Percentiles rank a stretch among this genome's conserved stretches.
Conservation (phyloP, 2,329 filamentous ascomycete species). For the Falciphora oryzae region DNA sequence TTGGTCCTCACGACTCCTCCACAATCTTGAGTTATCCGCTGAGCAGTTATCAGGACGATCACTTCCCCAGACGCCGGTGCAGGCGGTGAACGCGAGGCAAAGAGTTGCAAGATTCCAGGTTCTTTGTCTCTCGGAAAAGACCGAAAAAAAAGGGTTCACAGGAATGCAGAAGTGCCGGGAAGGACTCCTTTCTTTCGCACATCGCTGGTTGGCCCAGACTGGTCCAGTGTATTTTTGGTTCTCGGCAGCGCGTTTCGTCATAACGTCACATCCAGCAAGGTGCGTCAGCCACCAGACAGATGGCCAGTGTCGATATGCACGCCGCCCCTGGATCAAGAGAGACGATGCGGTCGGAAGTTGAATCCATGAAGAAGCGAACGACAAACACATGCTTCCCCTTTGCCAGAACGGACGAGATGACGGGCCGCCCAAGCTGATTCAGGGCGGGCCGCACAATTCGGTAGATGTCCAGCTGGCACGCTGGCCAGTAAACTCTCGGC, state of each 20-base stretch:
- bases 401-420: not conserved
- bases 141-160: not conserved
- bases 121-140: not conserved
- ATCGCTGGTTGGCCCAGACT: not conserved
- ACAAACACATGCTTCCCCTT: not conserved
- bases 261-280: not conserved
- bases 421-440: not conserved
- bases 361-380: not conserved
- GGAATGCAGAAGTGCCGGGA: not conserved
- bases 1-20: not conserved
- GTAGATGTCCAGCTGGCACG: not conserved
- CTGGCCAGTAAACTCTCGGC: not conserved
- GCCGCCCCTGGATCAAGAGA: not conserved
- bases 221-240: not conserved
- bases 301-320: not conserved
- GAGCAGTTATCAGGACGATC: not conserved
- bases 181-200: not conserved
- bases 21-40: not conserved
- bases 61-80: not conserved
- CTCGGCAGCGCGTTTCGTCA: not conserved
- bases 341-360: not conserved
- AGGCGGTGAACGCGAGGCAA: not conserved
- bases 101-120: not conserved
- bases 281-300: not conserved
- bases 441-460: not conserved